A percentile compares a stretch with the other conserved stretches of the same genome.
These are phyloP conservation scores for Caryopteris hybrid DNA, from an alignment of 305 asterid genomes.

Conservation along the genomic window DNA sequence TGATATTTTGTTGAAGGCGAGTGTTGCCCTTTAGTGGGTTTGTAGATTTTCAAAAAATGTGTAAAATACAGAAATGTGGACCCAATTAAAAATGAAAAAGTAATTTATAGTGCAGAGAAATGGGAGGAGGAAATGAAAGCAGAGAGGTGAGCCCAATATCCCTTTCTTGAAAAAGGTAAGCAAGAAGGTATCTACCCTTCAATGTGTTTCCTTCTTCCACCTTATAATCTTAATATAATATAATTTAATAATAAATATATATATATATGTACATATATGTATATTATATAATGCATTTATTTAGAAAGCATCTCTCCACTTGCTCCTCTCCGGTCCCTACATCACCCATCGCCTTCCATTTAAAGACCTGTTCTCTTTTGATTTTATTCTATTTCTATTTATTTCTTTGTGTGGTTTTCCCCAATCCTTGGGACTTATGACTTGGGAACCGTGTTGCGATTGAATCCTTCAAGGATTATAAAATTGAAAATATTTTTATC, in stretches of 20 bases:
- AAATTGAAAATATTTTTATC: too few relatives aligned
- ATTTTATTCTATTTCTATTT: neutral
- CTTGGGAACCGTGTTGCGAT: too few relatives aligned
- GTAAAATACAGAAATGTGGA: neutral
- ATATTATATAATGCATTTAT: neutral
- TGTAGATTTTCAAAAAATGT: neutral
- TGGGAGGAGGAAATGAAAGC: constrained; percentile 29
- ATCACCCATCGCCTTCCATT: constrained; percentile 21
- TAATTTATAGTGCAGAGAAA: constrained; percentile 9
- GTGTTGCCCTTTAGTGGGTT: neutral
- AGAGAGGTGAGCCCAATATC: constrained; percentile 11
- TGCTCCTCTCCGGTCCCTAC: constrained; percentile 9
- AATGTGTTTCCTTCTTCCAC: constrained; percentile 18
- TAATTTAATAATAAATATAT: neutral
- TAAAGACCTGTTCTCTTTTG: neutral
- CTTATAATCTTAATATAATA: neutral
- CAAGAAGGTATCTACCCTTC: constrained; percentile 26
- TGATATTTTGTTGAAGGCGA: neutral
- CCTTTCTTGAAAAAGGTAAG: constrained; percentile 44
- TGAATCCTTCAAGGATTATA: too few relatives aligned
- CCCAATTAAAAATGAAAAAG: neutral
- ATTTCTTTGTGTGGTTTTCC: constrained; percentile 5
- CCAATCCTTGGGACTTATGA: neutral
- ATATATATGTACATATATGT: too few relatives aligned
- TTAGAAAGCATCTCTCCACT: constrained; percentile 10